These are phyloP conservation scores for Diaporthe batatas DNA, from an alignment of 2,329 filamentous ascomycete species.

Conservation along the genomic window DNA sequence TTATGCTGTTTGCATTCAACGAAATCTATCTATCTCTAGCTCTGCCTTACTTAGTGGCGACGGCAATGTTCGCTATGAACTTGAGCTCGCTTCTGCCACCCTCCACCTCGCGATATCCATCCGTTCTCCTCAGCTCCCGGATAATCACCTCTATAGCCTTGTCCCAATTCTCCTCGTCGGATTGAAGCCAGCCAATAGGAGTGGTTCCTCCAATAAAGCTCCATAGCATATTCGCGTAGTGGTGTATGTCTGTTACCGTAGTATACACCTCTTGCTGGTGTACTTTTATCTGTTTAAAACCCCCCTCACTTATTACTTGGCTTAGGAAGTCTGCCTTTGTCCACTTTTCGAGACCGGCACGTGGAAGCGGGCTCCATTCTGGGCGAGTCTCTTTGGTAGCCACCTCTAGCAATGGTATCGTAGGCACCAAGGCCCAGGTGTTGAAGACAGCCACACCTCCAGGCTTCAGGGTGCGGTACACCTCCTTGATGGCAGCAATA, in stretches of 20 bases:
- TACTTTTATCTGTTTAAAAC: neutral
- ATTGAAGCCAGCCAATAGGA: neutral
- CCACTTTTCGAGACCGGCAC: neutral
- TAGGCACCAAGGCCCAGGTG: neutral
- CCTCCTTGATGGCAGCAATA: neutral
- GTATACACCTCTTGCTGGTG: neutral
- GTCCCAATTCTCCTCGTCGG: neutral
- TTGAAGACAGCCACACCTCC: neutral
- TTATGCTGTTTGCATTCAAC: too few species aligned
- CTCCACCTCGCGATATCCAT: slow-evolving; percentile 1
- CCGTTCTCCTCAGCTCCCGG: neutral
- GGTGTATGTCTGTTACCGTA: neutral
- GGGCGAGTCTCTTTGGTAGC: neutral
- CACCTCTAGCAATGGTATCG: neutral
- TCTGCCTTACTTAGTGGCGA: slow-evolving; percentile 2
- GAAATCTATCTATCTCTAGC: too few species aligned
- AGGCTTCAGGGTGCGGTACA: neutral
- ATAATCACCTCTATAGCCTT: neutral
- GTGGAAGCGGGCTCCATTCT: neutral
- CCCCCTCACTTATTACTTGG: neutral
- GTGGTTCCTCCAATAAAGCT: neutral
- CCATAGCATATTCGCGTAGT: neutral
- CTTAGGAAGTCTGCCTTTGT: neutral
- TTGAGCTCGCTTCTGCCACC: slow-evolving; percentile 1
- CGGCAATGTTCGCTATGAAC: neutral